These are phyloP conservation scores for Nannizzia gypsea DNA, from an alignment of 2,329 filamentous ascomycete species.

Conservation along the genomic window DNA sequence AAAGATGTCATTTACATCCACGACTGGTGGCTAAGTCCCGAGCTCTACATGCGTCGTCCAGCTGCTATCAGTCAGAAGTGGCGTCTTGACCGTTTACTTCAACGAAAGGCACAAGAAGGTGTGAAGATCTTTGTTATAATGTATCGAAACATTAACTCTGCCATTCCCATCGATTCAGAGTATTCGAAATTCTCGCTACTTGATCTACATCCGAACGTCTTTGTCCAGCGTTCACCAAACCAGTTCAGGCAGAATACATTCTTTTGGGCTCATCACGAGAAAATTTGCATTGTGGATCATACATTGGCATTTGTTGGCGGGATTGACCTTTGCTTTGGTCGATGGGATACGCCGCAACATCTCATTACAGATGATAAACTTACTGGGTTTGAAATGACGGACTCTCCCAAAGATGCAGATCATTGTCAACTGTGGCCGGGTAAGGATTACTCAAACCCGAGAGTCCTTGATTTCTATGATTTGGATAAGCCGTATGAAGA, in stretches of 20 bases:
- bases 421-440: slow-evolving; percentile 92
- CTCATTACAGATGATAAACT: slow-evolving; percentile 78
- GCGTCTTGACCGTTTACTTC: slow-evolving; percentile 75
- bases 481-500: slow-evolving; percentile 90
- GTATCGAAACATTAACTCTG: slow-evolving; percentile 86
- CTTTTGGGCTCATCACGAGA: slow-evolving; percentile 98
- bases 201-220: slow-evolving; percentile 93
- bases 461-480: slow-evolving; percentile 87
- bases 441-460: slow-evolving; percentile 97
- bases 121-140: slow-evolving; percentile 92
- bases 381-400: slow-evolving; percentile 54
- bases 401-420: slow-evolving; percentile 65
- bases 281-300: slow-evolving; percentile 92
- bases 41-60: slow-evolving; percentile 72
- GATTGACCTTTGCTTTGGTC: slow-evolving; percentile 86
- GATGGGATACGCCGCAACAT: slow-evolving; percentile 85
- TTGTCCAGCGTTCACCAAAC: slow-evolving; percentile 90
- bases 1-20: slow-evolving; percentile 90
- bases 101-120: slow-evolving; percentile 77
- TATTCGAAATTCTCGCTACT: slow-evolving; percentile 95
- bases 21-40: slow-evolving; percentile 91
- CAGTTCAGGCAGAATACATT: slow-evolving; percentile 99
- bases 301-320: slow-evolving; percentile 89
- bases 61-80: slow-evolving; percentile 74
- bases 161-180: slow-evolving; percentile 93